Conservation (phyloP, 306 rosid genomes). For the Cucurbita pepo region DNA sequence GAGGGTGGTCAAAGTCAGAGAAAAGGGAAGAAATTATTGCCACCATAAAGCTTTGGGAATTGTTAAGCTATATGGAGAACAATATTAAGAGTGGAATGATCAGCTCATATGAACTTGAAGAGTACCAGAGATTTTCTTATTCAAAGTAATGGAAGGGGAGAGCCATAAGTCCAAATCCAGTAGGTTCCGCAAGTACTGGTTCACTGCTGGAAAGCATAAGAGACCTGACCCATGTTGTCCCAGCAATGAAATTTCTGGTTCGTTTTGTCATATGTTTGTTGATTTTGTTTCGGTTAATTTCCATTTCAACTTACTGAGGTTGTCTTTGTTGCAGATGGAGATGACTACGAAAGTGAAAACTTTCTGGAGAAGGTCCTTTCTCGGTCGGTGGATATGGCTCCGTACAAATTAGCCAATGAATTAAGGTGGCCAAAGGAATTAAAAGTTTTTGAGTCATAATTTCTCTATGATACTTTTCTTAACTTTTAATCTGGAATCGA, state of each 20-base stretch:
- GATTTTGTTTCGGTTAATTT: background rate
- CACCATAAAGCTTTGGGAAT: background rate
- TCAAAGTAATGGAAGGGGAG: slow-evolving; percentile 31
- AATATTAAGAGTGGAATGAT: background rate
- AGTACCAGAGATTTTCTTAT: background rate
- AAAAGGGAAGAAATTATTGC: background rate
- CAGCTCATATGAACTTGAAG: background rate
- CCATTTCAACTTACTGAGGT: background rate
- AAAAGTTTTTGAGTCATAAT: background rate
- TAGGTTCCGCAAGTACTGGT: slow-evolving; percentile 34
- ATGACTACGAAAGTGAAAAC: slow-evolving; percentile 28
- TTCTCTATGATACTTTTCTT: background rate
- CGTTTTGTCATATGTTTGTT: background rate
- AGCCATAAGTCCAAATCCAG: slow-evolving; percentile 22
- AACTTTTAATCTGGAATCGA: background rate
- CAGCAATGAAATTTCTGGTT: slow-evolving; percentile 45
- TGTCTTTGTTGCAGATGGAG: slow-evolving; percentile 28
- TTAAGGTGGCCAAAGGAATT: slow-evolving; percentile 33
- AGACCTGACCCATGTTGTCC: slow-evolving; percentile 23
- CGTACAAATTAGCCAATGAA: slow-evolving; percentile 48
- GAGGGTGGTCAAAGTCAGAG: background rate
- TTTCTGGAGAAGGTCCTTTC: slow-evolving; percentile 19
- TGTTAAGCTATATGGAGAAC: background rate
- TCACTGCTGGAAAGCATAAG: slow-evolving; percentile 26
- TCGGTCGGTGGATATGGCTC: slow-evolving; percentile 37